Base-by-base conservation (phyloP, 371 early-diverging fungal species). In the Umbelopsis sp. region DNA sequence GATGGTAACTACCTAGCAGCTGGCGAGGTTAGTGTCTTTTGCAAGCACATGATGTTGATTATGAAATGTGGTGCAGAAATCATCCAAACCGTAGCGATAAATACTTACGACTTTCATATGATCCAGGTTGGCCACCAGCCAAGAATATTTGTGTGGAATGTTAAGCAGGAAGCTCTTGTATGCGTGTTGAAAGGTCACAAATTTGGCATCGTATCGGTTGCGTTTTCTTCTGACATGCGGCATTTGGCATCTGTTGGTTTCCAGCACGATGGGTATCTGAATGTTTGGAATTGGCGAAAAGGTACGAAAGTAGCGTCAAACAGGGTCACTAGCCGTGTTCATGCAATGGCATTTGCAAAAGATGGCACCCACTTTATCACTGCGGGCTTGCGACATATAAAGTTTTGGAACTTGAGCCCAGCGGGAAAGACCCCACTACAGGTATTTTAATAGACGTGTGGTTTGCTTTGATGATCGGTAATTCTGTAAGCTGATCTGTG, bases 251-350 rank as follows among this genome's bases (percentile, higher is more conserved):
- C 95, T 6, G 76, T 93, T 45, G 95, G 95, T n/a, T 89, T 89
- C 74, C 91, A 91, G 90, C 94, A 94, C 72, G 95, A 95, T 75
- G 94, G 93, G 0, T 91, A 85, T 71, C 71, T 93, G 29, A 87
- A 92, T 72, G 87, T 94, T 32, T 95, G 95, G 95, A 87, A 94
- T 74, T 93, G 93, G 92, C 80, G 85, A 69, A 85, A 84, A 38
- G 89, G 89, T 4, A 76, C 77, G 4, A 87, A 89, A 67, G 68
- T 93, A 6, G 91, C 92, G 0, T 87, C 86, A 48, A 90, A 87
- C 70, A 86, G 87, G 71, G 85, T 92, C 50, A 91, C 90, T 7
- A 84, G 88, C 46, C 87, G 87, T 67, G 91, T 91, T 24, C 80
- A 77, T 72, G 77, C 90, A 1, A 64, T 94, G 1, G 82, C 89